Evolutionary conservation across 768 basidiomycete genomes (phyloP).

Genomic region (Pholiota microspora): DNA sequence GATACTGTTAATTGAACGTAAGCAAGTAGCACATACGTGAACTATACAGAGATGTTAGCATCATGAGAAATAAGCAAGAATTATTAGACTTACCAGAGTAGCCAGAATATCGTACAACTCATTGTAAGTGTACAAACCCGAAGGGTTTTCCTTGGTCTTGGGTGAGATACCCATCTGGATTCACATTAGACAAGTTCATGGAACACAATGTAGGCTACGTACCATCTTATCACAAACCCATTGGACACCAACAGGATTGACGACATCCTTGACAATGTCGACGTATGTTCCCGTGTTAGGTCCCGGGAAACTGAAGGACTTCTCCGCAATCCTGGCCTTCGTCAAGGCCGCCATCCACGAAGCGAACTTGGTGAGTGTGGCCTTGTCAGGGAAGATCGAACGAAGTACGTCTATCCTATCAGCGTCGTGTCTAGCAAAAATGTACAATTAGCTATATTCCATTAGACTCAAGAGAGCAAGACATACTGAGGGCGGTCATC

Average conservation of each 20-base stretch:
- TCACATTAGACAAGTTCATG: not conserved
- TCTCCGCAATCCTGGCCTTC: constrained; percentile 27
- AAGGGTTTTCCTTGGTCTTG: constrained; percentile 43
- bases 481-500: constrained; percentile 32
- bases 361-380: constrained; percentile 26
- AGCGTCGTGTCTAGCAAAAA: constrained; percentile 26
- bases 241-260: constrained; percentile 40
- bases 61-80: not conserved
- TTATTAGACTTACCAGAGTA: constrained; percentile 24
- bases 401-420: constrained; percentile 30
- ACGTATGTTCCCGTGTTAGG: constrained; percentile 32
- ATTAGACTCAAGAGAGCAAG: not conserved
- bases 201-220: not conserved
- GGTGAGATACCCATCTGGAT: constrained; percentile 41
- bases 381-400: constrained; percentile 34
- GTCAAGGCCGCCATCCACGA: constrained; percentile 29
- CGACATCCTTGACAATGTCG: constrained; percentile 48
- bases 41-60: constrained; percentile 6
- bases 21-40: constrained; percentile 6
- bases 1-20: not conserved
- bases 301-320: constrained; percentile 28
- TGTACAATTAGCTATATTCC: not conserved
- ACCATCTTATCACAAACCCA: constrained; percentile 31
- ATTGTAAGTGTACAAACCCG: constrained; percentile 42
- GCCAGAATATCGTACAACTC: constrained; percentile 46